phyloP scores from a whole-genome alignment of 2,329 filamentous ascomycete genomes.

The Cercospora nicotianae region DNA sequence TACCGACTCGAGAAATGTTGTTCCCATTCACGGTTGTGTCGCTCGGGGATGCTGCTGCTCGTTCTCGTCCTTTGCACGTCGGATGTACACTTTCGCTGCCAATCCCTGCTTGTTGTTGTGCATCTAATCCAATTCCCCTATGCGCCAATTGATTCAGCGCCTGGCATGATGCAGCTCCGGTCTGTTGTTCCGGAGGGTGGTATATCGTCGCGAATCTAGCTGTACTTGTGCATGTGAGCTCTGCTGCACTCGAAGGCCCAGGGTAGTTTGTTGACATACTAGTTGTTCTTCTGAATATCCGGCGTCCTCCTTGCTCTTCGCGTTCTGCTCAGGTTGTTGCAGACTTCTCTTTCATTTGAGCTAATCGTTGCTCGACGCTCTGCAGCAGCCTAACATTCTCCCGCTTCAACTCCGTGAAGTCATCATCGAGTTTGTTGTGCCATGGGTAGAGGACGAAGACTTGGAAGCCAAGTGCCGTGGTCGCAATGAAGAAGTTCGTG shows the following conservation, averaged over 20 bases:
- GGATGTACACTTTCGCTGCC: not conserved
- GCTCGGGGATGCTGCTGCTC: not conserved
- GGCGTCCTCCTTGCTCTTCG: not conserved
- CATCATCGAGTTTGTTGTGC: slow-evolving; percentile 31
- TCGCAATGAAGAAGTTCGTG: slow-evolving; percentile 31
- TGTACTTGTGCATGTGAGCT: not conserved
- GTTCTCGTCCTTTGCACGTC: not conserved
- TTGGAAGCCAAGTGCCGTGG: slow-evolving; percentile 30
- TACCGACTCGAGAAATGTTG: not conserved
- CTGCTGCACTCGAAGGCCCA: not conserved
- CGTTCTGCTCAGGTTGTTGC: not conserved
- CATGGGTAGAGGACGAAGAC: slow-evolving; percentile 33
- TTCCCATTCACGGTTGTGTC: not conserved
- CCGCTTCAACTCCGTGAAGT: slow-evolving; percentile 26
- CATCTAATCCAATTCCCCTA: no score
- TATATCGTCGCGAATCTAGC: not conserved
- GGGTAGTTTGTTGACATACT: not conserved
- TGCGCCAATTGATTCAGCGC: not conserved
- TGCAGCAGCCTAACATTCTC: slow-evolving; percentile 27
- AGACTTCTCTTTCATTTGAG: slow-evolving; percentile 3
- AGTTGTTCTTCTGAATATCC: not conserved
- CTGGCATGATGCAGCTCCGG: not conserved
- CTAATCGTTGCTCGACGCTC: slow-evolving; percentile 9
- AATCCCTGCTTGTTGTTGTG: not conserved
- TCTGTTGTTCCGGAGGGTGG: not conserved